A percentile compares a stretch with the other conserved stretches of the same genome.
phyloP scores from a whole-genome alignment of 169 alveolate genomes.

The Plasmodium vinckei region DNA sequence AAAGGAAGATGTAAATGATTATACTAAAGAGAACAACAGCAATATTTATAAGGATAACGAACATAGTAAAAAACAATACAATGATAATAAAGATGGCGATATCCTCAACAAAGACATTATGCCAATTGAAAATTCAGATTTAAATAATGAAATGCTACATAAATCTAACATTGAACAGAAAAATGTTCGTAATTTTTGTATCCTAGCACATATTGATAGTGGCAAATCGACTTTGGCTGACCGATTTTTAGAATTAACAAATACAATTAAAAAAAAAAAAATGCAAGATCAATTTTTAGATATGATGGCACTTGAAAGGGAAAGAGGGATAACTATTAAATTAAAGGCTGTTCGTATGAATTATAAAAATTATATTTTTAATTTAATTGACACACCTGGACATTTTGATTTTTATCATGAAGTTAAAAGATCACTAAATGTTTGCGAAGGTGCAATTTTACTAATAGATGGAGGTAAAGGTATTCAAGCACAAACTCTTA shows the following conservation, averaged over 20 bases:
- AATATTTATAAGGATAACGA: too few species aligned
- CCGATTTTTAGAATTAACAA: constrained; percentile 89
- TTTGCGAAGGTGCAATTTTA: constrained; percentile 94
- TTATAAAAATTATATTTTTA: constrained; percentile 89
- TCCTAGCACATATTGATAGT: constrained; percentile 97
- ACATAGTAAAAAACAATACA: too few species aligned
- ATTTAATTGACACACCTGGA: constrained; percentile 98
- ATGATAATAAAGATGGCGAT: too few species aligned
- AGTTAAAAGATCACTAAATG: constrained; percentile 94
- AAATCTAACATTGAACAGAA: constrained; percentile 5
- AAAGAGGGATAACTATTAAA: constrained; percentile 94
- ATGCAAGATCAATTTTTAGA: constrained; percentile 87
- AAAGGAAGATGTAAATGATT: too few species aligned
- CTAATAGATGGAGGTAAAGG: constrained; percentile 95
- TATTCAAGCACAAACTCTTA: constrained; percentile 95
- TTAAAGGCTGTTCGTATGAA: constrained; percentile 86
- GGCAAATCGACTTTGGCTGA: constrained; percentile 96
- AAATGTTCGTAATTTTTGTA: constrained; percentile 92
- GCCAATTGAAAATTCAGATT: neutral
- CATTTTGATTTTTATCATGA: constrained; percentile 96
- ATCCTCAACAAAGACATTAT: too few species aligned
- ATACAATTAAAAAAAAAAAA: constrained; percentile 78
- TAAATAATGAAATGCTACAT: neutral
- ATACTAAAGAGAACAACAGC: too few species aligned
- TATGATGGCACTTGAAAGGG: constrained; percentile 93